These are phyloP conservation scores for Panaeolus cyanescens DNA, from an alignment of 768 basidiomycete species.

Conservation along the genomic window DNA sequence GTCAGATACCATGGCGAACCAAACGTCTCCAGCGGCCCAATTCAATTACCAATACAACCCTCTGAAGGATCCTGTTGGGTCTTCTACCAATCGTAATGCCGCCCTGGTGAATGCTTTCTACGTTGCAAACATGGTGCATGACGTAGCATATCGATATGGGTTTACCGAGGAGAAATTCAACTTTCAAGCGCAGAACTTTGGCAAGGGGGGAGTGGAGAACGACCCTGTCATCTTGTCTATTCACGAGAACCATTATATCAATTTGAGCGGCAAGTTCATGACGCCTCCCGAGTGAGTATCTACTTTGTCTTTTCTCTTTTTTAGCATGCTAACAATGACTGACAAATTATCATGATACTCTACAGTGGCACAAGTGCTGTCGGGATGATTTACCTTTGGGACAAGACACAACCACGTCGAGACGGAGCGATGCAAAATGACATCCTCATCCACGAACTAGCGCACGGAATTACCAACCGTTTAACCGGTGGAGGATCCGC, in stretches of 20 bases:
- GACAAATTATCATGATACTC: too few species aligned
- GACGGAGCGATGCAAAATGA: conserved; percentile 70
- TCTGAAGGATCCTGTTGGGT: too few species aligned
- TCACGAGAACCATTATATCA: not conserved
- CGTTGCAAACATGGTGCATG: conserved; percentile 61
- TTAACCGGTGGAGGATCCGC: conserved; percentile 60
- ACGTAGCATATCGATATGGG: conserved; percentile 38
- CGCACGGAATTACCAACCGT: conserved; percentile 50
- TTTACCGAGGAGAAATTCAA: conserved; percentile 51
- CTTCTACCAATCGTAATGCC: conserved; percentile 46
- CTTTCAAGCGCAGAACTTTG: conserved; percentile 61
- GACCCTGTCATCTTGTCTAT: conserved; percentile 52
- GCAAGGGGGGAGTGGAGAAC: conserved; percentile 48
- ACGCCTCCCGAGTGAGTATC: conserved; percentile 16
- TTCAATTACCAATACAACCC: not conserved
- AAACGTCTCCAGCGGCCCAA: too few species aligned
- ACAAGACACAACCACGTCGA: conserved; percentile 41
- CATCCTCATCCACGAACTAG: conserved; percentile 52
- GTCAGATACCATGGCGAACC: too few species aligned
- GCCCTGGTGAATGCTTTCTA: conserved; percentile 62
- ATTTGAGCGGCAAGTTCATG: conserved; percentile 43
- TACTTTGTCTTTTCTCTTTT: conserved; percentile 18
- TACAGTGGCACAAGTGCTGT: not conserved
- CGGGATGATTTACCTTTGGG: not conserved
- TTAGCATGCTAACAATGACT: conserved; percentile 35